Base-by-base conservation (phyloP, 441 rosid genomes). In the Euphorbia neoarborescens region DNA sequence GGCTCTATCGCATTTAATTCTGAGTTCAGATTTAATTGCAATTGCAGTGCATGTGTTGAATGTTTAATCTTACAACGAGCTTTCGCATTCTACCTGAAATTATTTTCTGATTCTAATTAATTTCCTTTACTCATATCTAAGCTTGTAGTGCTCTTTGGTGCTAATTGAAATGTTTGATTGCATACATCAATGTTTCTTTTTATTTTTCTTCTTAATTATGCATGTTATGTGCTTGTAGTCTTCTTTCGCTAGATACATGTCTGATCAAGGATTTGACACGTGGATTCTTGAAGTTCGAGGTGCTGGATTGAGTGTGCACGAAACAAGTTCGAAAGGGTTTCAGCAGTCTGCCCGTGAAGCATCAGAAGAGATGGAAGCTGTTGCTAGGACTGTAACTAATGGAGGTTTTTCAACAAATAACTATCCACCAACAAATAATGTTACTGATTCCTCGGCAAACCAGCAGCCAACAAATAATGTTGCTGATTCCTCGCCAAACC, bases 201-300 rank as follows among this genome's bases (percentile, higher is more conserved):
- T 30, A 38, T 44, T 77, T n/a, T 19, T 20, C 13, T 2, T 69
- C 46, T 65, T 67, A 27, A 50, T 48, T 48, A 2, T 48, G 64
- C 56, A 0, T 58, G 64, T 58, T 42, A 30, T 50, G 20, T 61
- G n/a, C 62, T 68, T 75, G 79, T 85, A 94, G 96, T 89, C 85
- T 65, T 94, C 99, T 17, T 94, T 94, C 83, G 97, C 97, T 7
- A 83, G 97, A 53, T 82, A 84, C 68, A 90, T 91, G 96, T 86
- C 96, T 60, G 80, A 78, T 64, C 88, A 94, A 71, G 99, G 99
- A 76, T 94, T 87, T 81, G 97, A 94, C 75, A 94, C 99, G 0
- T 94, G 99, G 99, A 75, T 94, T 77, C 94, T 94, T 38, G 97
- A 94, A 83, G 90, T 94, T 70, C 88, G 97, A 75, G 99, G 97